Conservation (phyloP, 2,329 filamentous ascomycete genomes). For the Blumeriella jaapii region DNA sequence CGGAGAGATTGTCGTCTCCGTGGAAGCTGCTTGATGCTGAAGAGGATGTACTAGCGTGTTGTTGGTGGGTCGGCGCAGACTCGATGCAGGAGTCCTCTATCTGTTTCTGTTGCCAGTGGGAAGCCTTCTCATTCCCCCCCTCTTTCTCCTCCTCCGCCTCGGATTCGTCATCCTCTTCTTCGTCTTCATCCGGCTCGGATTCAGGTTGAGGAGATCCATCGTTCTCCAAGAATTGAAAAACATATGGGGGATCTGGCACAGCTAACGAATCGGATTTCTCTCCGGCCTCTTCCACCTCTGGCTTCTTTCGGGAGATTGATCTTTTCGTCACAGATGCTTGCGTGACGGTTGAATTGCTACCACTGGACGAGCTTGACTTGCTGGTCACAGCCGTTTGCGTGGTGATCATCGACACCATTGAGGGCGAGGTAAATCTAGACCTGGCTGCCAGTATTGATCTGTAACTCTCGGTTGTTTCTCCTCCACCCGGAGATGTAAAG, state of each 20-base stretch:
- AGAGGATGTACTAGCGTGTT: constrained; percentile 26
- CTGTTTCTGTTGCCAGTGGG: constrained; percentile 13
- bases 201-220: constrained; percentile 7
- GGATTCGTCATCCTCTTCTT: constrained; percentile 4
- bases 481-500: constrained; percentile 20
- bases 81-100: constrained; percentile 5
- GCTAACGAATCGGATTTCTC: constrained; percentile 23
- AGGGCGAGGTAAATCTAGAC: constrained; percentile 25
- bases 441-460: constrained; percentile 19
- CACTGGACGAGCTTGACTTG: constrained; percentile 31
- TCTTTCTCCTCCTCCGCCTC: constrained; percentile 8
- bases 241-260: constrained; percentile 23
- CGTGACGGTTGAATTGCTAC: constrained; percentile 33
- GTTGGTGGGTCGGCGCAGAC: constrained; percentile 15
- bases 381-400: constrained; percentile 24
- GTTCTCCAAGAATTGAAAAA: constrained; percentile 22
- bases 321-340: constrained; percentile 25
- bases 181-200: neutral
- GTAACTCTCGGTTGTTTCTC: constrained; percentile 18
- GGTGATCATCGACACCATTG: constrained; percentile 26
- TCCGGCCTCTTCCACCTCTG: constrained; percentile 14
- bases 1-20: constrained; percentile 29
- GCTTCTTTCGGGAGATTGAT: constrained; percentile 11
- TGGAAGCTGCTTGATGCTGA: constrained; percentile 23
- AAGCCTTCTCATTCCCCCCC: constrained; percentile 3